Evolutionary conservation across 306 rosid genomes (phyloP), one percentile per base, ranked within the genome.

Genomic region (Cicer bijugum): DNA sequence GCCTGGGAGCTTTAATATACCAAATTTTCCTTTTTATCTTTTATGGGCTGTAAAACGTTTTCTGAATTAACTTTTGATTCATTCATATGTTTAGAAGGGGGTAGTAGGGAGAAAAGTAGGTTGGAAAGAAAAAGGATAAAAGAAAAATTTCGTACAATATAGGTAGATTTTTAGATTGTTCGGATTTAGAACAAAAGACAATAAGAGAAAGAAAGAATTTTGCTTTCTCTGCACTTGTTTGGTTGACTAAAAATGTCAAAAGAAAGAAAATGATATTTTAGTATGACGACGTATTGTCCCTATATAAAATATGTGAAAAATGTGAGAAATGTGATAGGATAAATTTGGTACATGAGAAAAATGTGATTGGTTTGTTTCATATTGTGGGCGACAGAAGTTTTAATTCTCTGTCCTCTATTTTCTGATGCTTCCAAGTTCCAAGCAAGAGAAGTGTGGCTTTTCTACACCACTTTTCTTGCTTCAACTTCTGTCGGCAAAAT

Each of bases 351-450:
- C 60, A 15, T 15, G 58, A 52, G 58, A 16, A 15, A 15, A 17
- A 52, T 56, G 8, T 19, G 14, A 19, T 20, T 56, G 61, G 61
- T 56, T 56, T 56, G 23, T 56, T 8, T 35, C 38, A 20, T 20
- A 56, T 9, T 19, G 38, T 56, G n/a, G 37, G 62, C 8, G 23
- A 51, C 69, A 38, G 47, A 14, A 38, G 12, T 35, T 38, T 61
- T 8, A 61, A 14, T 61, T 38, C 23, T 38, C 14, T 38, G 45
- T 61, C 23, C 20, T 58, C 64, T 59, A 16, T 61, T 35, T 61
- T n/a, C 12, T 38, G 12, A 39, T 61, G 12, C 46, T 37, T 61
- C 67, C 67, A 61, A 37, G 11, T 37, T 61, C 67, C 67, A 61
- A 37, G 11, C 47, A 61, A 15, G 12, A 37, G 46, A 37, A 8